Evolutionary conservation across 1,139 yeast species (phyloP), one percentile per base, ranked within the genome.

Genomic region (Yamadazyma conglobata): DNA sequence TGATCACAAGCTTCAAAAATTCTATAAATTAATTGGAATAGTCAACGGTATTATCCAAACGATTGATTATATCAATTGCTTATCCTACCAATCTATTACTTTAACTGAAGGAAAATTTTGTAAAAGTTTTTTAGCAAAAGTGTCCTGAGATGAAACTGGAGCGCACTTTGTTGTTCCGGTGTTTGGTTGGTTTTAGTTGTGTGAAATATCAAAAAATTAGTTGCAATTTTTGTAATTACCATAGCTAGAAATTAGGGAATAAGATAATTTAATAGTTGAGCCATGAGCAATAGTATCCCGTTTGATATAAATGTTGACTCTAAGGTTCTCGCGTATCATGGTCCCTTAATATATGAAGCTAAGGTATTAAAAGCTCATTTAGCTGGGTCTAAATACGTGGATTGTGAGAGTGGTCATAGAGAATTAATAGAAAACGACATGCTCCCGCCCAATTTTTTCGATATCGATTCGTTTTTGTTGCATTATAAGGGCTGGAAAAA

Each of bases 401-500:
- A 32, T 10, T 35, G 37, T 19, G 60, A 59, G 19, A 78, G 73
- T 21, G 70, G 66, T 16, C 50, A 52, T 29, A 49, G 47, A 16
- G 58, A 56, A 31, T 53, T 60, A 12, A 30, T 56, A n/a, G 57
- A 32, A 15, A 32, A 33, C 4, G 17, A 19, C 6, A 22, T 10
- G 6, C 6, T 30, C 4, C 81, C 87, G 1, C 59, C 52, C 10
- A 70, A 63, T 3, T 50, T 71, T 22, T 48, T 47, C 20, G 55
- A 53, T 17, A 47, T 59, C 31, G 54, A 63, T 34, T 69, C 79
- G 34, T 89, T 77, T 55, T 79, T 67, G 43, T 76, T 91, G 7
- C 98, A 91, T 52, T 91, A 91, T 58, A 85, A 81, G 48, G 97
- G 98, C 2, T 91, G 98, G 98, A 91, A 88, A 49, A 60, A 80